Base-by-base conservation (phyloP, 2,329 filamentous ascomycete species). In the Alternaria novae-zelandiae region DNA sequence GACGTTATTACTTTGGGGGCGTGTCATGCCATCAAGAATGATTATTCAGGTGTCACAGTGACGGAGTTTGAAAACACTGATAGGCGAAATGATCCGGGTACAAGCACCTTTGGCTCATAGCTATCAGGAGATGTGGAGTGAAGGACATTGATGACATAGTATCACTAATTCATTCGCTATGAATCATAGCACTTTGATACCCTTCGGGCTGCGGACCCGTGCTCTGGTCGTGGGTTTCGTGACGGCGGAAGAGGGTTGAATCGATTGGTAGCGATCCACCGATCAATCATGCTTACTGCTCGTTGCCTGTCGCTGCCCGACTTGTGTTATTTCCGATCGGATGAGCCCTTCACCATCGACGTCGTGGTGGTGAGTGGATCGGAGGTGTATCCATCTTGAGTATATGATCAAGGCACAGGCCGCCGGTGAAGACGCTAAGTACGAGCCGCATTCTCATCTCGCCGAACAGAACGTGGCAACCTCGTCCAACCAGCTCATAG, bases 401-500 rank as follows among this genome's bases (percentile, higher is more conserved):
- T 20, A 32, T n/a, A 23, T 53, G 49, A 25, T 41, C 8, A 41
- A n/a, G 20, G 30, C 30, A 36, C 20, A 36, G 13, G 20, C 49
- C 15, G n/a, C 20, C 8, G 25, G 20, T 30, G 30, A 54, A 56
- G 43, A 49, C 44, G 54, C 54, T 32, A 45, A 46, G 13, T n/a
- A 17, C 25, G 9, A 56, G 25, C 23, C 41, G 32, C 30, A 25
- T 56, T 43, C 7, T 6, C 13, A 36, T 36, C 21, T 45, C 25
- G 32, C 26, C 25, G 20, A 57, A 12, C 32, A 36, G n/a, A 41
- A n/a, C 30, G n/a, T 53, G 28, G 44, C 44, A 36, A 41, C 17
- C 30, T 44, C 49, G 3, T 25, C 12, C 28, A 21, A n/a, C 15
- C 10, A 12, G 41, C 46, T 66, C 47, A 68, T 26, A 68, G 54